These are phyloP conservation scores for Hygrocybe coccinea DNA, from an alignment of 768 basidiomycete species.

Conservation along the genomic window DNA sequence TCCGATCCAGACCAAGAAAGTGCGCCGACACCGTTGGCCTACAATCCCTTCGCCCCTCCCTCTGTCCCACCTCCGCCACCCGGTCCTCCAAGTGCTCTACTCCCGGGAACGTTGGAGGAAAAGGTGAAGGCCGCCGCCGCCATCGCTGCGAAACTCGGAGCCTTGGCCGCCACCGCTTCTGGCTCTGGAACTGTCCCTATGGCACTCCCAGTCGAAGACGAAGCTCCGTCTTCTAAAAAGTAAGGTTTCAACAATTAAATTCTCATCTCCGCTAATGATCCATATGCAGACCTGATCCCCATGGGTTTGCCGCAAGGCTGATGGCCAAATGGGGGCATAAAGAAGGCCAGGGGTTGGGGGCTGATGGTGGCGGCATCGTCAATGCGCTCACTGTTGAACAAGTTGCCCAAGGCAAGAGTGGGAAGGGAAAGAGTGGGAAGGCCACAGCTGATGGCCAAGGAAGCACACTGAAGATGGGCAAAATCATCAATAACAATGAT, in stretches of 20 bases:
- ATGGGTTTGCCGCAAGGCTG: conserved; percentile 74
- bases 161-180: conserved; percentile 40
- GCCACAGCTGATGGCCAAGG: conserved; percentile 28
- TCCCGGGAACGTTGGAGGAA: conserved; percentile 51
- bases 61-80: conserved; percentile 55
- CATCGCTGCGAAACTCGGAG: conserved; percentile 70
- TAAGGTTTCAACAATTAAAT: neutral
- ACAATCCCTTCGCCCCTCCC: conserved; percentile 67
- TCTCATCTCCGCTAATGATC: neutral
- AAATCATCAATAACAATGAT: conserved; percentile 87
- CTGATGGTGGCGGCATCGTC: conserved; percentile 77
- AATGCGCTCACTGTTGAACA: conserved; percentile 85
- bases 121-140: conserved; percentile 73
- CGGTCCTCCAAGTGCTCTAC: conserved; percentile 32
- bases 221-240: conserved; percentile 20
- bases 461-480: conserved; percentile 56
- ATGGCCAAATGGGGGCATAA: conserved; percentile 98
- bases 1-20: conserved; percentile 12
- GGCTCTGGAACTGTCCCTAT: conserved; percentile 23
- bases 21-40: conserved; percentile 43
- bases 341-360: conserved; percentile 89
- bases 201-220: conserved; percentile 29
- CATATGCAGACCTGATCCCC: conserved; percentile 49
- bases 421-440: conserved; percentile 32
- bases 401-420: conserved; percentile 38